Base-by-base conservation (phyloP, 106 monocot genomes). In the Hemerocallis citrina region DNA sequence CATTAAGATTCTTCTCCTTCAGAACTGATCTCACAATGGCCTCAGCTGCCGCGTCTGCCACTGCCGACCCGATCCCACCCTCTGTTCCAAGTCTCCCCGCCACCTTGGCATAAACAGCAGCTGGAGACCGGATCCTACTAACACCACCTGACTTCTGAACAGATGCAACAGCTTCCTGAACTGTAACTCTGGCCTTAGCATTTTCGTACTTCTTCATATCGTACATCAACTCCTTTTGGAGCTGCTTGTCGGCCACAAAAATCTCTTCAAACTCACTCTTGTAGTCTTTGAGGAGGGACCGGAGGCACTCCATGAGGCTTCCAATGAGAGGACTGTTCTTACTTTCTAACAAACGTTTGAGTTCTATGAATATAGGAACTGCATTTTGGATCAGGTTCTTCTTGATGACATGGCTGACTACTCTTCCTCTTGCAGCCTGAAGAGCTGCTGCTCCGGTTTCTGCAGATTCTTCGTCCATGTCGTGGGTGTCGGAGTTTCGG, bases 251-350 rank as follows among this genome's bases (percentile, higher is more conserved):
- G 13, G 87, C 84, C 14, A 98, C 87, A 4, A 91, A 55, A 32
- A 98, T 98, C 40, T 98, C 96, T 17, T 98, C 96, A 9, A 98
- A 77, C 72, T 98, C 96, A 14, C 72, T 85, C 79, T 82, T 91
- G 74, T 88, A 88, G 68, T 91, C 96, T 72, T 90, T 91, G 21
- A 98, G 83, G 10, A 98, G 81, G 22, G 67, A 52, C 5, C 79
- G 65, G 21, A 98, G 81, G 44, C 96, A 98, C 2, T 98, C 91
- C 87, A 98, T 87, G 0, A 98, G 72, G 51, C 72, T 84, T 57
- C 96, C 96, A 0, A 79, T 91, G 57, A 98, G 75, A 2, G 91
- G 91, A 67, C 81, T 91, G 79, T 91, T 98, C 50, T 77, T 84
- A 79, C 79, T 88, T 61, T 98, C 81, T 10, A 98, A 71, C 4